Evolutionary conservation across 441 rosid genomes (phyloP).

Genomic region (Biscutella laevigata): DNA sequence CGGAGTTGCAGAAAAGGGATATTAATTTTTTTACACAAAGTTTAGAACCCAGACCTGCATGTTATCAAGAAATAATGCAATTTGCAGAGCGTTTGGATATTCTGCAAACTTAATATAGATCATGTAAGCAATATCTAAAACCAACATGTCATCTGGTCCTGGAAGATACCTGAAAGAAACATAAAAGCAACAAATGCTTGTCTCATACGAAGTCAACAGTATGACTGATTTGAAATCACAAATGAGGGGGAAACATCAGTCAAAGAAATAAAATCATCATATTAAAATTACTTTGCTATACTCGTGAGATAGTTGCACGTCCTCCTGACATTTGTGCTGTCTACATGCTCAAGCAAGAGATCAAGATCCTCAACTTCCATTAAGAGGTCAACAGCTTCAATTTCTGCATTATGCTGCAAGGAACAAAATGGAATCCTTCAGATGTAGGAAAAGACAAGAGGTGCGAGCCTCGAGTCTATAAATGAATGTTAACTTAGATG

Average conservation of each 20-base stretch:
- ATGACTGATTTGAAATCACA: not conserved
- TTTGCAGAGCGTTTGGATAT: conserved; percentile 74
- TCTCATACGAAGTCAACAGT: too few species aligned
- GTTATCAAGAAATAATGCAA: conserved; percentile 79
- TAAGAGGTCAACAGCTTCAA: conserved; percentile 94
- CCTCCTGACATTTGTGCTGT: conserved; percentile 73
- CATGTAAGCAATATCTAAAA: conserved; percentile 69
- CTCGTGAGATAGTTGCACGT: conserved; percentile 87
- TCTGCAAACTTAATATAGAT: conserved; percentile 77
- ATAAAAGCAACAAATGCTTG: not conserved
- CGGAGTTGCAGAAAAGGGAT: too few species aligned
- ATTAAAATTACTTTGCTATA: conserved; percentile 64
- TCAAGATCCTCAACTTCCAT: conserved; percentile 99
- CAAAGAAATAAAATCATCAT: not conserved
- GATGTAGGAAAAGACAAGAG: not conserved
- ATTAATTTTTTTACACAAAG: not conserved
- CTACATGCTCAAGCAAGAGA: conserved; percentile 77
- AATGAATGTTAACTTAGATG: not conserved
- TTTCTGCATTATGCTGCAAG: conserved; percentile 94
- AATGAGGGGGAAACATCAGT: not conserved
- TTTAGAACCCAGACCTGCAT: conserved; percentile 49
- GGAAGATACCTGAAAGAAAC: conserved; percentile 62
- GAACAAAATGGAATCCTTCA: conserved; percentile 12
- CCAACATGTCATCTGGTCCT: conserved; percentile 86
- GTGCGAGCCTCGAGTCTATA: not conserved